Base-by-base conservation (phyloP, 352 stramenopile genomes). In the Phytopythium sindhum region DNA sequence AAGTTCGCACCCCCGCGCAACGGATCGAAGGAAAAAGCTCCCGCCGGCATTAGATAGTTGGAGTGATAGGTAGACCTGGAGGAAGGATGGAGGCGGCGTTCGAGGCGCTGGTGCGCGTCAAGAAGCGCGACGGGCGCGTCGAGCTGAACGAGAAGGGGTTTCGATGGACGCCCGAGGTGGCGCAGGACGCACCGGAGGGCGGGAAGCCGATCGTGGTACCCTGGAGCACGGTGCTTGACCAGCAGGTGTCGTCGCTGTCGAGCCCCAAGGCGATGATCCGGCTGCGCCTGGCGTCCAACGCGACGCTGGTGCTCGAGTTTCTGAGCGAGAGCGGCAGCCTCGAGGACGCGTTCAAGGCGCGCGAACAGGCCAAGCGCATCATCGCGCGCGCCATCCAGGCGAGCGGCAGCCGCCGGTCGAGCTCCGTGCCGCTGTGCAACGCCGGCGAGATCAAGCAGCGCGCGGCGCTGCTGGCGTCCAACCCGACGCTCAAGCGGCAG, bases 391-490 rank as follows among this genome's bases (percentile, higher is more conserved):
- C 76, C 19, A 66, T 91, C 62, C 70, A 77, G 14, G 68, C 80
- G 10, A 86, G 75, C 42, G 73, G 75, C 12, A 77, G 73, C 31
- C 58, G 60, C 28, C 72, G 66, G 53, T 75, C 69, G 9, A 81
- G 84, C 50, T 70, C 75, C 44, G 75, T 75, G 42, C 70, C 81
- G 56, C 69, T 91, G 21, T 90, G 82, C 61, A 93, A 84, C 61
- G 70, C 82, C 39, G 77, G 78, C 15, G 87, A 95, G 72, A 92
- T 91, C 69, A 93, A 95, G 69, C 84, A 93, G 66, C 84, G 87
- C 42, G 84, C 85, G 15, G 85, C 84, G 24, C 64, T 95, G 39
- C 68, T 95, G 23, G 85, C 86, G 10, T 75, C 84, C 35, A 88
- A 89, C 48, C 74, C 81, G 42, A 87, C 81, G 28, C 84, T 95